Evolutionary conservation across 495 filamentous ascomycete genomes (phyloP).

Genomic region (Penicillium diatomitis): DNA sequence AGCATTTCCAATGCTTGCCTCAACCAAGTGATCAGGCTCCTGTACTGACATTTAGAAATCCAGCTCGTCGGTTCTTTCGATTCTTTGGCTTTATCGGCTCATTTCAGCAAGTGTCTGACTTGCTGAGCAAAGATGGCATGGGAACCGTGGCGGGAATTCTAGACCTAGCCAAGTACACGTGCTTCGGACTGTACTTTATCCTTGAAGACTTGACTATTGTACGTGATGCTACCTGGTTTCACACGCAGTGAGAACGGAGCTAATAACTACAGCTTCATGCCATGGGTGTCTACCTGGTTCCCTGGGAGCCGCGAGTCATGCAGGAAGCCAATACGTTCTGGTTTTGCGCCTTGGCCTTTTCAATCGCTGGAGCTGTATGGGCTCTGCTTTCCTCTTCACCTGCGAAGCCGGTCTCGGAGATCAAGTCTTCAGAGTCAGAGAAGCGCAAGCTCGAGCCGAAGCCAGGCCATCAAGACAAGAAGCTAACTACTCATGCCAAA

Average conservation of each 20-base stretch:
- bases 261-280: conserved; percentile 34
- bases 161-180: conserved; percentile 29
- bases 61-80: conserved; percentile 48
- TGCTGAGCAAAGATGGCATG: conserved; percentile 14
- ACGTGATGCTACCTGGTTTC: background rate
- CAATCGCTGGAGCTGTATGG: conserved; percentile 18
- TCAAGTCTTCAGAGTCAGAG: background rate
- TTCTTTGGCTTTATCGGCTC: conserved; percentile 54
- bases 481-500: background rate
- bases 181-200: conserved; percentile 30
- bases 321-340: conserved; percentile 57
- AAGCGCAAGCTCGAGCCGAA: background rate
- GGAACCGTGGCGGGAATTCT: conserved; percentile 14
- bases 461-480: too few relatives aligned
- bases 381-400: conserved; percentile 10
- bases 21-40: conserved; percentile 1
- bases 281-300: conserved; percentile 30
- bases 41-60: background rate
- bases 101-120: conserved; percentile 39
- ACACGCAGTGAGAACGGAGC: background rate
- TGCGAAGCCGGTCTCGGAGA: background rate
- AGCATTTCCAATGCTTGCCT: background rate
- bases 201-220: conserved; percentile 36
- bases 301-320: conserved; percentile 22
- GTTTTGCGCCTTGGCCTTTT: conserved; percentile 46